Base-by-base conservation (phyloP, 2,329 filamentous ascomycete genomes). In the Aureobasidium sp. region DNA sequence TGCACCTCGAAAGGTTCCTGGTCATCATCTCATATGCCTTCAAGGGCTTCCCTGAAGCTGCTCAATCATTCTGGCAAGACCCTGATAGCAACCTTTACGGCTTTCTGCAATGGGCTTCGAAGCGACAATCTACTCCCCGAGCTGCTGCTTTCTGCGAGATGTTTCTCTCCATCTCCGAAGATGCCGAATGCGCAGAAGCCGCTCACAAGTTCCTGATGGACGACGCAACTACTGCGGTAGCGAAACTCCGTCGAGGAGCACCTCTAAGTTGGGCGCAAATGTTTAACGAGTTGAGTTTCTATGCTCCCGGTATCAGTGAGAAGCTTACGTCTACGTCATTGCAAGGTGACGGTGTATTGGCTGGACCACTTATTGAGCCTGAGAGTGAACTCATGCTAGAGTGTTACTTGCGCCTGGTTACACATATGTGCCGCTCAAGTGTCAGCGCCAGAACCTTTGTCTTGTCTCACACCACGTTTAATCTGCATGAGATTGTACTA, bases 371-470 rank as follows among this genome's bases (percentile, higher is more conserved):
- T 63, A 91, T 96, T 32, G 93, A 97, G 70, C 90, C 91, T 4
- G 95, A 99, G 73, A 95, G 90, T 44, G 87, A 88, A n/a, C 89
- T 96, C 75, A 97, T 99, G 90, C 81, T 99, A 32, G 91, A 97
- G 71, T 93, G 91, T 67, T 97, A 97, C 72, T 80, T 99, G 58
- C 86, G 93, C 34, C 81, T 99, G 5, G 89, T 96, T 68, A 85
- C 90, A 3, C 91, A 95, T 72, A 79, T 99, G 10, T 87, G 88
- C 64, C 81, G 83, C 27, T 86, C 93, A 70, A 96, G 90, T 69
- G 79, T 83, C 63, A 78, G 80, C 25, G 88, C 91, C 1, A 83
- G 93, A 54, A 76, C 83, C 37, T 96, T 88, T 79, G 80, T 97
- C 63, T 77, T 95, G 27, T 81, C 85, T 45, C 78, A 84, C 62